phyloP scores from a whole-genome alignment of 2,329 filamentous ascomycete species.

The Parastagonospora nodorum region DNA sequence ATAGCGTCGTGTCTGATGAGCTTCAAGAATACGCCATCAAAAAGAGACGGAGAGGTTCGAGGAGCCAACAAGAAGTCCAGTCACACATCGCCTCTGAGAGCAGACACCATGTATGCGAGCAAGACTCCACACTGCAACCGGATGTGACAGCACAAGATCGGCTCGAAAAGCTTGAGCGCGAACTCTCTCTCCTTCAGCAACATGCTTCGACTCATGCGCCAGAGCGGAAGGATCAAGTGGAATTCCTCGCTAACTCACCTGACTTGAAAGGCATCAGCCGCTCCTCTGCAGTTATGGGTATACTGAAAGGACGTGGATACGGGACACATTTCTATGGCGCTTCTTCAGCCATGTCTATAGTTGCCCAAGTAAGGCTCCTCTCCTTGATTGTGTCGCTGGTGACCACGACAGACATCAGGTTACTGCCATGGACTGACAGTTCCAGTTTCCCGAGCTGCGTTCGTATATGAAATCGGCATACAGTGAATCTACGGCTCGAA shows the following conservation, averaged over 20 bases:
- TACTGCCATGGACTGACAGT: conserved; percentile 4
- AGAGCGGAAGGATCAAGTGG: conserved; percentile 5
- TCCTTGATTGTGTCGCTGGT: no score
- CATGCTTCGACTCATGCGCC: background rate
- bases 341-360: conserved; percentile 39
- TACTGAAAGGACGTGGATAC: conserved; percentile 45
- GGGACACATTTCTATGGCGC: conserved; percentile 49
- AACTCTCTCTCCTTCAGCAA: background rate
- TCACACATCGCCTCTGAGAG: background rate
- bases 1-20: conserved; percentile 9
- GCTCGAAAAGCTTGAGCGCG: background rate
- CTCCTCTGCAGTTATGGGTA: background rate
- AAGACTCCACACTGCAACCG: background rate
- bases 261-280: conserved; percentile 1
- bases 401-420: no score
- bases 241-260: conserved; percentile 4
- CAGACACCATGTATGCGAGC: background rate
- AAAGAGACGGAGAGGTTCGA: background rate
- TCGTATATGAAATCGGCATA: conserved; percentile 31
- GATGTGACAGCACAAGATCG: background rate
- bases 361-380: conserved; percentile 18
- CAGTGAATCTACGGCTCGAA: conserved; percentile 24
- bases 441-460: conserved; percentile 38
- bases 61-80: background rate
- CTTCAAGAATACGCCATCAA: background rate